phyloP scores from a whole-genome alignment of 768 basidiomycete genomes.

The Mycena filopes region DNA sequence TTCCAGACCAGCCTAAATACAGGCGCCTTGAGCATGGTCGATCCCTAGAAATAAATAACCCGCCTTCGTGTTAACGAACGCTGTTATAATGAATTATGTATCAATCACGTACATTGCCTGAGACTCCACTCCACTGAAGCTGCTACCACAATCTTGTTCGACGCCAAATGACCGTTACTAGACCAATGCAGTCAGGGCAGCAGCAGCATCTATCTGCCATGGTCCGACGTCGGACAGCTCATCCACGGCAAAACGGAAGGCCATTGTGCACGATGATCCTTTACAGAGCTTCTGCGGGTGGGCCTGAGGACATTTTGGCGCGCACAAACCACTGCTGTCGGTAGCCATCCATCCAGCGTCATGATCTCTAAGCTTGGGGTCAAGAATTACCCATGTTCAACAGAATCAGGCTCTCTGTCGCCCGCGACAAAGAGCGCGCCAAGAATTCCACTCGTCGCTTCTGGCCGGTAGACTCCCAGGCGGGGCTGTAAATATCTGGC shows the following conservation, averaged over 20 bases:
- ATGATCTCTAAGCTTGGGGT: conserved; percentile 2
- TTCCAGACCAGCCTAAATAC: too few relatives aligned
- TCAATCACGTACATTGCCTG: neutral
- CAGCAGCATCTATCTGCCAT: neutral
- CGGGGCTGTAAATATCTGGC: neutral
- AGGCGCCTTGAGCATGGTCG: too few relatives aligned
- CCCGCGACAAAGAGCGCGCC: neutral
- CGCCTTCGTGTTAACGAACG: too few relatives aligned
- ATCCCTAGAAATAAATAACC: too few relatives aligned
- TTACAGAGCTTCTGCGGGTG: neutral
- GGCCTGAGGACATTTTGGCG: neutral
- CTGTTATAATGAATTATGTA: too few relatives aligned
- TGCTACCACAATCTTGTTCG: neutral
- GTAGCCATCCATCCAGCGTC: neutral
- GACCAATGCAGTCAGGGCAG: neutral
- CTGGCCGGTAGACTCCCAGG: neutral
- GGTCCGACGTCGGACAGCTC: neutral
- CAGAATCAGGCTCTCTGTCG: neutral
- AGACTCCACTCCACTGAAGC: neutral
- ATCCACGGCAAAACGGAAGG: neutral
- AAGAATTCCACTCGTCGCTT: neutral
- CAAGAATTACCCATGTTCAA: neutral
- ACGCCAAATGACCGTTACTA: neutral
- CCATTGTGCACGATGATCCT: conserved; percentile 1
- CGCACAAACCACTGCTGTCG: neutral